Evolutionary conservation across 768 basidiomycete genomes (phyloP).

Genomic region (Rossbeevera mucosa): DNA sequence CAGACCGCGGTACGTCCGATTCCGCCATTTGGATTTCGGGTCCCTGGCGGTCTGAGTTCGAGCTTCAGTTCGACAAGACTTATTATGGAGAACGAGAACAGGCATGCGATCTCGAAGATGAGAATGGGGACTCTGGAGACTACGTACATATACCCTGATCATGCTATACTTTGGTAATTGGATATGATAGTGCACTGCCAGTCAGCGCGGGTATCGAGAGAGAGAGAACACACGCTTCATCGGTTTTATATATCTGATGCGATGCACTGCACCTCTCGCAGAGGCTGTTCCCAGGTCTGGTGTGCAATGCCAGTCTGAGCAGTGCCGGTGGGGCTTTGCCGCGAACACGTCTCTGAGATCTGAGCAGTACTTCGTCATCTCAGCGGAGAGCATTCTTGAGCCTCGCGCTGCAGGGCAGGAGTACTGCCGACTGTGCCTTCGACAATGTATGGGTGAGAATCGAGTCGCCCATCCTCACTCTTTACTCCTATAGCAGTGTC

Average conservation of each 20-base stretch:
- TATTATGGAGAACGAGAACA: constrained; percentile 3
- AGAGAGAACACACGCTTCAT: background rate
- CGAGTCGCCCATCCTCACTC: too few relatives aligned
- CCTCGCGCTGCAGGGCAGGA: too few relatives aligned
- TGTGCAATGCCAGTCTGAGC: background rate
- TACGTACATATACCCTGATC: constrained; percentile 2
- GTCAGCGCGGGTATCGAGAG: background rate
- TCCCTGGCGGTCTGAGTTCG: background rate
- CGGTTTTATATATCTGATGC: too few relatives aligned
- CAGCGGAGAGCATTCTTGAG: too few relatives aligned
- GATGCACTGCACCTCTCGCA: too few relatives aligned
- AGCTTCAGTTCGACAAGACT: background rate
- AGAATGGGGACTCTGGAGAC: background rate
- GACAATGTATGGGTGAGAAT: too few relatives aligned
- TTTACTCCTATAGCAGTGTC: too few relatives aligned
- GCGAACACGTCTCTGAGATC: too few relatives aligned
- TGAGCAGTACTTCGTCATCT: too few relatives aligned
- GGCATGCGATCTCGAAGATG: constrained; percentile 7
- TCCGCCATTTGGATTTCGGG: background rate
- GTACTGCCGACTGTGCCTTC: too few relatives aligned
- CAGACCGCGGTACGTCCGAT: constrained; percentile 8
- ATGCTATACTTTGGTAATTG: background rate
- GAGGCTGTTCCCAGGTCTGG: background rate
- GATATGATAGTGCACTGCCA: background rate
- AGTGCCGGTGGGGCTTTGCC: background rate